Evolutionary conservation across 148 eudicot genomes (phyloP), one percentile per base, ranked within the genome.

Genomic region (Euryodendron excelsum): DNA sequence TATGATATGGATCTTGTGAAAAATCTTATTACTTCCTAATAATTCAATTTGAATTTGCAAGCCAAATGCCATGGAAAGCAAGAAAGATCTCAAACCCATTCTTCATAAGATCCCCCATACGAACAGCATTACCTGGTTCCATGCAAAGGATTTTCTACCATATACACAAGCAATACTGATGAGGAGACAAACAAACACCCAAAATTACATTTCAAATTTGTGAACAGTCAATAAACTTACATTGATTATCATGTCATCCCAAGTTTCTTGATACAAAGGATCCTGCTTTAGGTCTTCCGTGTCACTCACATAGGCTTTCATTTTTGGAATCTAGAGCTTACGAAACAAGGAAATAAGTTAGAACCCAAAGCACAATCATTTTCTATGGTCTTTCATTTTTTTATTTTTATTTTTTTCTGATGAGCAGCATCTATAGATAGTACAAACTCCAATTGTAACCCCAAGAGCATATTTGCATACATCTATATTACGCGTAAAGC

Each of bases 281-380:
- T 96, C 94, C 83, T 89, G 98, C 89, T 91, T 96, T 79, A 96
- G 86, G 88, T 96, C 99, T 80, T 96, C 99, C n/a, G 99, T 85
- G 84, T 96, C 99, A 87, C 98, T 89, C 80, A 96, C 91, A 93
- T 93, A 96, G 70, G 97, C 98, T 89, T 96, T 96, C 98, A 96
- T 91, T 87, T 96, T 96, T 55, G 99, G 99, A 87, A 96, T 96
- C 99, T 96, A 93, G 92, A 93, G 93, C 92, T 89, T 86, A 83
- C 88, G 85, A 83, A 80, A 87, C 71, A 84, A 86, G 72, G 69
- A 79, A 79, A 77, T 11, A 81, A 78, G 87, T 90, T 82, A 87
- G 81, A 84, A 76, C 44, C 69, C 31, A 70, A 68, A 41, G 52
- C 47, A 67, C 4, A 69, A 52, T 31, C 31, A 48, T 62, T 30